Percentiles rank a stretch among this genome's conserved stretches.
Conservation (phyloP, 2,329 filamentous ascomycete genomes). For the Metarhizium guizhouense region DNA sequence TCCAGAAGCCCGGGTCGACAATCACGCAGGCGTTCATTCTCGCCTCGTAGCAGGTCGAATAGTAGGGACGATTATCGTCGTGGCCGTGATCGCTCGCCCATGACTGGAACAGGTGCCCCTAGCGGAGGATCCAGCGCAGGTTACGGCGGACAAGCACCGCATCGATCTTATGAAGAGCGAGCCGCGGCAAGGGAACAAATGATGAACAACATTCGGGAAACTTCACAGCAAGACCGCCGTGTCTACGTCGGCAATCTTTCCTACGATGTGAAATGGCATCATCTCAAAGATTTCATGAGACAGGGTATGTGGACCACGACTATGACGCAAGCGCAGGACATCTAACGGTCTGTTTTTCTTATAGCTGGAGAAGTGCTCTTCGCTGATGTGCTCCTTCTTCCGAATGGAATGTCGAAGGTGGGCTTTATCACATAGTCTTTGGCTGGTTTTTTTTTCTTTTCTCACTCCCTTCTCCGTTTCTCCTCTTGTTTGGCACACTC, state of each 20-base stretch:
- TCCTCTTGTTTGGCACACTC: constrained; percentile 42
- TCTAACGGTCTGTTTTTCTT: background rate
- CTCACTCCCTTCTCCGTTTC: constrained; percentile 48
- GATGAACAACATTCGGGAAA: constrained; percentile 90
- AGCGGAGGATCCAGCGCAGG: constrained; percentile 61
- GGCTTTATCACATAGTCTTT: constrained; percentile 82
- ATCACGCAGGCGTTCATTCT: constrained; percentile 66
- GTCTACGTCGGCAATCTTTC: constrained; percentile 99
- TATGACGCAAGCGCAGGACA: background rate
- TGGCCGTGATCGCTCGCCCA: constrained; percentile 71
- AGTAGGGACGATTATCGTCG: constrained; percentile 72
- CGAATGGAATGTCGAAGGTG: constrained; percentile 99
- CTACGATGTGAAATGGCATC: constrained; percentile 99
- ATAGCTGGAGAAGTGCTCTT: constrained; percentile 98
- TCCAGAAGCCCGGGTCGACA: constrained; percentile 73
- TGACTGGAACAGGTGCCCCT: constrained; percentile 63
- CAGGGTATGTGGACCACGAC: constrained; percentile 60
- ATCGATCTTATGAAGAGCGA: constrained; percentile 78
- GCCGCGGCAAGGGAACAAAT: constrained; percentile 80
- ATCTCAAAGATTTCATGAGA: constrained; percentile 99
- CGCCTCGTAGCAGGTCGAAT: constrained; percentile 65
- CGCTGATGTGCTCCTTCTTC: constrained; percentile 98
- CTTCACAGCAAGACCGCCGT: constrained; percentile 95
- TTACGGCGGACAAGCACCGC: constrained; percentile 51
- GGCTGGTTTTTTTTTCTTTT: constrained; percentile 65